Base-by-base conservation (phyloP, 805 yeast species). In the Metschnikowia proteae region DNA sequence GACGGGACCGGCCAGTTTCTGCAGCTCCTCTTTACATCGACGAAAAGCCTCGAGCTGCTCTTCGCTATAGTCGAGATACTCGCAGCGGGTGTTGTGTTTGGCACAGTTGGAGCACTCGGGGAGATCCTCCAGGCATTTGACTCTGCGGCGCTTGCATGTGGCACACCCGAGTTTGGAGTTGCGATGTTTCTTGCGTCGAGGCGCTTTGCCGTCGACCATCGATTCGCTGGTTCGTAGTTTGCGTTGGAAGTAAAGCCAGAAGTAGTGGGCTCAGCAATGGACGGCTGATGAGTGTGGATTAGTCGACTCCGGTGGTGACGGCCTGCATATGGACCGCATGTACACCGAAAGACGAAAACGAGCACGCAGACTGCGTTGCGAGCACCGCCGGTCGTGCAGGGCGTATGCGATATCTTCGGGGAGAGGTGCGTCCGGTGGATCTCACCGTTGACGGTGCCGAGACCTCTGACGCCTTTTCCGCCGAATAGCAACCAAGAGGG, bases 21-120 rank as follows among this genome's bases (percentile, higher is more conserved):
- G 38, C 22, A 26, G 38, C 34, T 44, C 52, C 17, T 27, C 34
- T 42, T 64, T 62, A 35, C 58, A 53, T 17, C 48, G 52, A 34
- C 51, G 57, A 26, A 71, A 51, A 38, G 60, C 70, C 6, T 60
- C 59, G 3, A 71, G 47, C 51, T 68, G 70, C 23, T 61, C 67
- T 40, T 58, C 62, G 5, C 67, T 49, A 51, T 63, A 69, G 48
- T 66, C 68, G 34, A 69, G 59, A 52, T 71, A 71, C 5, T 71
- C 75, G 59, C 76, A 71, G 45, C 59, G 62, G 3, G 64, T 67
- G 45, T 67, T 63, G 53, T 71, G 75, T 48, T 71, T 71, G 44
- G 69, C 54, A 57, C 76, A 71, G 53, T 71, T 71, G 46, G 56
- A 39, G 49, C 76, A 71, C 41, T 61, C 58, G 1, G 76, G 76